These are phyloP conservation scores for Trifolium fragiferum DNA, from an alignment of 306 rosid species.

Conservation along the genomic window DNA sequence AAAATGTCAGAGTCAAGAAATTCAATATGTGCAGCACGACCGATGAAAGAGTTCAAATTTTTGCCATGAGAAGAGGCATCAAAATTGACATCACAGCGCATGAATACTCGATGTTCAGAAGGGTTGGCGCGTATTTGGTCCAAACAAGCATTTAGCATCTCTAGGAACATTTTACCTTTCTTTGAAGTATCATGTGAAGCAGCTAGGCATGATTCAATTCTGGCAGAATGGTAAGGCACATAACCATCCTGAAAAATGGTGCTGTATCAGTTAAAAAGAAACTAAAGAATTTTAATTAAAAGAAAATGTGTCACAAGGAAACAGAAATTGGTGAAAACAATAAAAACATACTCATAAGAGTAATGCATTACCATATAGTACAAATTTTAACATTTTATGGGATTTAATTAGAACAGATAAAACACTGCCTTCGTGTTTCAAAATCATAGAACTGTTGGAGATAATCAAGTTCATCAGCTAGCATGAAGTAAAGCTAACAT, in stretches of 20 bases:
- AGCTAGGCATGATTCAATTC: conserved; percentile 88
- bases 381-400: no score
- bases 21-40: conserved; percentile 94
- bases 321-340: no score
- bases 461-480: no score
- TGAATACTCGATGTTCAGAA: conserved; percentile 65
- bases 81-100: conserved; percentile 91
- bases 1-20: conserved; percentile 84
- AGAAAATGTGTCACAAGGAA: conserved; percentile 7
- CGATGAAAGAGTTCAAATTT: conserved; percentile 81
- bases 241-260: conserved; percentile 76
- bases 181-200: conserved; percentile 78
- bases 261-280: conserved; percentile 33
- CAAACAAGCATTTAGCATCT: conserved; percentile 82
- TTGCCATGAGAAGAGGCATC: conserved; percentile 81
- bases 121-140: conserved; percentile 81
- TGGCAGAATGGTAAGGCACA: conserved; percentile 94
- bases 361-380: no score
- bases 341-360: no score
- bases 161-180: conserved; percentile 70
- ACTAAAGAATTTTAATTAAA: conserved; percentile 15
- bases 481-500: no score
- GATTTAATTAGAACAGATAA: no score
- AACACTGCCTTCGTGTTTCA: no score
- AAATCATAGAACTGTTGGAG: no score